Base-by-base conservation (phyloP, 2,329 filamentous ascomycete genomes). In the Alternaria solani region DNA sequence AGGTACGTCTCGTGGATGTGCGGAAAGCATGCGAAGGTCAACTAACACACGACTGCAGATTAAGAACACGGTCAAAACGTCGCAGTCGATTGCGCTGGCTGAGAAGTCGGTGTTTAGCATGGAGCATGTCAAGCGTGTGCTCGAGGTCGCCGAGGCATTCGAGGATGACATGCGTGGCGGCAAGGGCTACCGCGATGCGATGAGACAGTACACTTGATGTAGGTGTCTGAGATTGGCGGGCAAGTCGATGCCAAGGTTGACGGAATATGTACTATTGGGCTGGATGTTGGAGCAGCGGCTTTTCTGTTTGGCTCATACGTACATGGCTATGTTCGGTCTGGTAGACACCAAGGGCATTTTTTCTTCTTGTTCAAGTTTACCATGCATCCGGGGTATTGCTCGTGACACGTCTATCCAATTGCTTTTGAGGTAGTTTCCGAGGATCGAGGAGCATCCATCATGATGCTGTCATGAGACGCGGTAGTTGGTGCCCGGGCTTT, bases 61-160 rank as follows among this genome's bases (percentile, higher is more conserved):
- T 83, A 96, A 96, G 82, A 96, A 96, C 75, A 89, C 90, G 11
- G 89, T 96, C 49, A 87, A 91, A 57, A 94, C 91, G 0, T 92
- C 92, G 2, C 92, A 96, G 78, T 91, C 91, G 0, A 84, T 97
- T 16, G 92, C 93, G 1, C 85, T 94, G 44, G 91, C 92, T 65
- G 91, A 93, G 76, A 83, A 86, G 26, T 86, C 89, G 60, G 82
- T 86, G 4, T 84, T 97, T 32, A 86, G 87, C 55, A 93, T 96
- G 90, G 84, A 84, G 51, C 92, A 96, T 72, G 90, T 97, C 74
- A 87, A 86, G 67, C 87, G 92, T 62, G 92, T 96, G 12, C 84
- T 97, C n/a, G 91, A 93, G 43, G 92, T 96, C 2, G 89, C 91
- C 25, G 89, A 92, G 77, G 90, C 88, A 36, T 97, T 97, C 77